Evolutionary conservation across 2,329 filamentous ascomycete genomes (phyloP).

Genomic region (Lomentospora prolificans): DNA sequence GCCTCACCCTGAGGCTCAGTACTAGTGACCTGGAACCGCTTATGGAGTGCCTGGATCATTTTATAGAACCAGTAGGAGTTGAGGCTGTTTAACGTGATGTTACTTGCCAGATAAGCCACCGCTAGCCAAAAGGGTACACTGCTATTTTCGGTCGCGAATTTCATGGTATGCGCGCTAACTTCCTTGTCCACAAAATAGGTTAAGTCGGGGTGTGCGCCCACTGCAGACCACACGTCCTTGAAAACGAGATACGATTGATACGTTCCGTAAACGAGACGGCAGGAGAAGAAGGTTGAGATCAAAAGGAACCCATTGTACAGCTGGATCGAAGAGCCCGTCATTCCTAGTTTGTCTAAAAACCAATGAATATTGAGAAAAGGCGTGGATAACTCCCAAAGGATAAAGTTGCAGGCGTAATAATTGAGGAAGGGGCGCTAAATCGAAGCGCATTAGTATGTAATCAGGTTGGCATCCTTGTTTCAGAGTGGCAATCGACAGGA

Average conservation of each 20-base stretch:
- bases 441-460: slow-evolving; percentile 4
- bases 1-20: not conserved
- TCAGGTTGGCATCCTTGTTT: too few species aligned
- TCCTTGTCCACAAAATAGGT: slow-evolving; percentile 17
- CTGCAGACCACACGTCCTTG: slow-evolving; percentile 54
- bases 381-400: slow-evolving; percentile 78
- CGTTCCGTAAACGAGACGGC: slow-evolving; percentile 68
- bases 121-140: slow-evolving; percentile 62
- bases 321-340: slow-evolving; percentile 66
- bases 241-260: slow-evolving; percentile 62
- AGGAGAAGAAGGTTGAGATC: slow-evolving; percentile 64
- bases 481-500: slow-evolving; percentile 15
- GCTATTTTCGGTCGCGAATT: slow-evolving; percentile 37
- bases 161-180: slow-evolving; percentile 19
- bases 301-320: slow-evolving; percentile 69
- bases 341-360: slow-evolving; percentile 80
- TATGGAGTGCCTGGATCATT: slow-evolving; percentile 73
- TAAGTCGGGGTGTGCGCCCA: slow-evolving; percentile 29
- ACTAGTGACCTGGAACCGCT: slow-evolving; percentile 49
- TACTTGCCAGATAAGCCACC: slow-evolving; percentile 56
- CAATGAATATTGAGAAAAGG: slow-evolving; percentile 84
- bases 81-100: slow-evolving; percentile 61
- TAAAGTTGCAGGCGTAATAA: slow-evolving; percentile 71
- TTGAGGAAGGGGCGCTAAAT: slow-evolving; percentile 70
- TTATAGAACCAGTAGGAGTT: slow-evolving; percentile 83